phyloP scores from a whole-genome alignment of 805 yeast species.

The Nakazawaea laoshanensis region DNA sequence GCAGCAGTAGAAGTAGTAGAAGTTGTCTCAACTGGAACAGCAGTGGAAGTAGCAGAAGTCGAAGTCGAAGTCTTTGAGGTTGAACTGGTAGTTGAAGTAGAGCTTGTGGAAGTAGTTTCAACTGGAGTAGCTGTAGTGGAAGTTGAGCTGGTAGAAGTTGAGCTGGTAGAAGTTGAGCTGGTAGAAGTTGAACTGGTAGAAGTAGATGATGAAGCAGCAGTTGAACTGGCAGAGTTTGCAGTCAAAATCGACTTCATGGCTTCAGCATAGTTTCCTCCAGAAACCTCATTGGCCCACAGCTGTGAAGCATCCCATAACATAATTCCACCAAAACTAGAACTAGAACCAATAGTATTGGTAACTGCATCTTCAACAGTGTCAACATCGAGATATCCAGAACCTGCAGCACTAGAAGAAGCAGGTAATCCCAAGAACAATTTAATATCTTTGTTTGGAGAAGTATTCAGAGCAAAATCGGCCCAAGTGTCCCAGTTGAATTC shows the following conservation, averaged over 20 bases:
- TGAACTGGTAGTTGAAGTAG: conserved; percentile 11
- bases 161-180: conserved; percentile 8
- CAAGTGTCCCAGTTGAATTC: conserved; percentile 64
- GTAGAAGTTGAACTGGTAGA: conserved; percentile 10
- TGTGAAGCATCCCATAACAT: conserved; percentile 82
- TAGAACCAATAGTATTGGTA: conserved; percentile 12
- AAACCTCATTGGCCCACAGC: conserved; percentile 37
- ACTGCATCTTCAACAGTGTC: conserved; percentile 26
- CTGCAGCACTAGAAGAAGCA: conserved; percentile 41
- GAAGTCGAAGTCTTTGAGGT: conserved; percentile 13
- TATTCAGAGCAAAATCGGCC: conserved; percentile 49
- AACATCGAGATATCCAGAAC: conserved; percentile 45
- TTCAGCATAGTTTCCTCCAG: conserved; percentile 27
- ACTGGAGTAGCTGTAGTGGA: conserved; percentile 10
- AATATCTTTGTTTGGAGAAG: conserved; percentile 61
- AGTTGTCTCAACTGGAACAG: conserved; percentile 18
- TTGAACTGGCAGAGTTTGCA: conserved; percentile 11
- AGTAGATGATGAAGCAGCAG: conserved; percentile 7
- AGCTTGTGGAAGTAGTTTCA: neutral
- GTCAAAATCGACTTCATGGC: conserved; percentile 19
- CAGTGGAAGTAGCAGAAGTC: conserved; percentile 7
- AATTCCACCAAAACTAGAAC: conserved; percentile 54
- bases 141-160: conserved; percentile 10
- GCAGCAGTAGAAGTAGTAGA: conserved; percentile 22
- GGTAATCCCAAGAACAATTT: conserved; percentile 74